Evolutionary conservation across 2,329 filamentous ascomycete genomes (phyloP), one percentile per base, ranked within the genome.

Genomic region (Claviceps sp.): DNA sequence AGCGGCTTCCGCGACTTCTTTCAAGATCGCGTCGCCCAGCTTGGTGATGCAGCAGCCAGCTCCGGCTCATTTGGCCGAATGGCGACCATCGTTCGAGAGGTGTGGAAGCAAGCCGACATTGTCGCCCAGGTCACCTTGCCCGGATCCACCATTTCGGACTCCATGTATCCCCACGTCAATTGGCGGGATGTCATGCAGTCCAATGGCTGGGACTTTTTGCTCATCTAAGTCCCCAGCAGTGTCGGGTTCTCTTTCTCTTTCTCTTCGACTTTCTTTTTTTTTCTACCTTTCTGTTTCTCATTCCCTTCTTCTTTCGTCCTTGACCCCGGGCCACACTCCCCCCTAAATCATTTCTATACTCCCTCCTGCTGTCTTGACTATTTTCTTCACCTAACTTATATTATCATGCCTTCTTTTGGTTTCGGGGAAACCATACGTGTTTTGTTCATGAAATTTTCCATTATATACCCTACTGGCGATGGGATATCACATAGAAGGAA

Each of bases 161-260:
- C 64, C 54, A 63, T 66, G 60, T 68, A 71, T 68, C 82, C 81
- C 64, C 84, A 85, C 72, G 80, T 95, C 69, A 89, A 90, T 82
- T 97, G 91, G 91, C 79, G 91, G 72, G 87, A 95, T 71, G 81
- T 91, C 65, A 95, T 96, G 89, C 81, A 81, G 71, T 81, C 84
- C 72, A 93, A 91, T 73, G 82, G 82, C 60, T 95, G 89, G 90
- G 88, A 95, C 67, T 93, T 89, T 72, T 76, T 96, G 68, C 79
- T 96, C 68, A 90, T 96, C 70, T 95, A 72, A 72, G 56, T 37
- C 40, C 7, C n/a, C 9, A 14, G 16, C 26, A 4, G 18, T 42
- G 13, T 54, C 52, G 30, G 52, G 49, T 16, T 52, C 52, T 49
- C n/a, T 48, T 45, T 38, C 55, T 57, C 46, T 57, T 51, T 53